Evolutionary conservation across 2,329 filamentous ascomycete genomes (phyloP).

Genomic region (Kalmusia sp.): DNA sequence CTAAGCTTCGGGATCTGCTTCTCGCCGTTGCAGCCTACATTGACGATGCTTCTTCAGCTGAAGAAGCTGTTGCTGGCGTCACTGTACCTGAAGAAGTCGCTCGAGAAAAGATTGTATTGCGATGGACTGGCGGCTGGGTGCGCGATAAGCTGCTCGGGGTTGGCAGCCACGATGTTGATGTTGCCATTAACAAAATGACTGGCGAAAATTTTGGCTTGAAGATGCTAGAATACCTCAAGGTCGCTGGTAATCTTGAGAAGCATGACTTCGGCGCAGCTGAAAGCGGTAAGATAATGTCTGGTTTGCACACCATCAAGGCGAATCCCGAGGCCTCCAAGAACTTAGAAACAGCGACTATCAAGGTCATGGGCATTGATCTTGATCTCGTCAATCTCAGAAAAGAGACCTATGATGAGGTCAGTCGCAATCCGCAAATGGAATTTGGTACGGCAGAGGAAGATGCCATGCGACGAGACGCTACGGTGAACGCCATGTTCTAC

Average conservation of each 20-base stretch:
- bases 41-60: conserved; percentile 51
- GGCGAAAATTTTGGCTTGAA: conserved; percentile 76
- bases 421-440: conserved; percentile 88
- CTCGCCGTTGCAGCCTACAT: conserved; percentile 81
- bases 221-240: conserved; percentile 72
- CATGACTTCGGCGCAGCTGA: conserved; percentile 60
- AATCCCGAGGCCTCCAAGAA: conserved; percentile 98
- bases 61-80: conserved; percentile 36
- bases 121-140: conserved; percentile 88
- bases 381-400: conserved; percentile 95
- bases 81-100: conserved; percentile 54
- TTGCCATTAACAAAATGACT: conserved; percentile 85
- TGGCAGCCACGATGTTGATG: conserved; percentile 81
- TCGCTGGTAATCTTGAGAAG: conserved; percentile 65
- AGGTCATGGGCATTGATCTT: conserved; percentile 83
- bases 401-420: conserved; percentile 89
- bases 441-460: conserved; percentile 94
- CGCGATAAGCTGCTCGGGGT: conserved; percentile 80
- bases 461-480: conserved; percentile 86
- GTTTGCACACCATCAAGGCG: conserved; percentile 84
- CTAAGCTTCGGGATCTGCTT: conserved; percentile 75
- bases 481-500: conserved; percentile 95
- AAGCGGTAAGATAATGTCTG: conserved; percentile 67
- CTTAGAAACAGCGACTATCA: conserved; percentile 87
- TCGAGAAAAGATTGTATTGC: conserved; percentile 57